Evolutionary conservation across 2,329 filamentous ascomycete species (phyloP), one percentile per base, ranked within the genome.

Genomic region (Helotiales sp.): DNA sequence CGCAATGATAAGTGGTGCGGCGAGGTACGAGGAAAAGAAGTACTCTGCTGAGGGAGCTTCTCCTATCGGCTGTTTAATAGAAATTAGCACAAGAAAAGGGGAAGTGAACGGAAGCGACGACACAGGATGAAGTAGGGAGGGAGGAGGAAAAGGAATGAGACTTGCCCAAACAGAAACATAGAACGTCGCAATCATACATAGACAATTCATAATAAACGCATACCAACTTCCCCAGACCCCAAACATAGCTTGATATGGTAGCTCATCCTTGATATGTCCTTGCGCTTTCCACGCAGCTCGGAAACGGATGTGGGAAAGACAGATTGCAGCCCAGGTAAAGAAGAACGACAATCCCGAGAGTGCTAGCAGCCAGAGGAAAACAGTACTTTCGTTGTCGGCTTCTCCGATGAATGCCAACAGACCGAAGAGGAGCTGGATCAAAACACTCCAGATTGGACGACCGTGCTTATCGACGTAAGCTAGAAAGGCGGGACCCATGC

Each of bases 311-410:
- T 87, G 83, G 0, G 83, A 77, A 1, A 85, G 71, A 71, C 83
- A 86, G 69, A 86, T 85, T 55, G 79, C 85, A 36, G 81, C 84
- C 88, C 88, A 92, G 30, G 87, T 87, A 73, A 91, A 89, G 70
- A 92, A 83, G 61, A 83, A 86, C 1, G 84, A 83, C 12, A 91
- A 81, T 50, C 87, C 88, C 0, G 87, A 89, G 22, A 92, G 80
- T 0, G 88, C 81, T 48, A 90, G 76, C 55, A 88, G 79, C 85
- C 85, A 88, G 67, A 76, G 76, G 74, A 88, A 88, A 55, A 84
- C 77, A 1, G 72, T 73, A 25, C 64, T 70, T 61, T 71, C 73
- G 55, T 70, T 72, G 62, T 24, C 66, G 2, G 80, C 76, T 70
- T 76, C 72, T 25, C 76, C 77, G 49, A 87, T 74, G 70, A 83